Evolutionary conservation across 257 asterid genomes (phyloP).

Genomic region (Solanum chilense): DNA sequence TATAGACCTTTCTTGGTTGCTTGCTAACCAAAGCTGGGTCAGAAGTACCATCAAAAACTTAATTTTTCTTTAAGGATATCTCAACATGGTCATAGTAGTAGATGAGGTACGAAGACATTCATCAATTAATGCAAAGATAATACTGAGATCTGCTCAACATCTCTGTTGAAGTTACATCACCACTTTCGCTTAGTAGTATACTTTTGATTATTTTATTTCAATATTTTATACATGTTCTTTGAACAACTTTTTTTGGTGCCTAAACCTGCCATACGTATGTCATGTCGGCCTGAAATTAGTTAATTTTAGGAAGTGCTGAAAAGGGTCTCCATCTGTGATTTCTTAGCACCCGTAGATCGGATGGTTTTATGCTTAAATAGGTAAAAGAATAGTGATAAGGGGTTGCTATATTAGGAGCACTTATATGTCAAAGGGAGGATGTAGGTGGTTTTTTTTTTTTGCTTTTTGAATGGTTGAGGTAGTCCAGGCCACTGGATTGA

Average conservation of each 20-base stretch:
- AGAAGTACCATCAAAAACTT: not conserved
- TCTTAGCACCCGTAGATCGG: not conserved
- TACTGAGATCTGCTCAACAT: not conserved
- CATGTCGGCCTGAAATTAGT: not conserved
- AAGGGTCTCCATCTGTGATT: not conserved
- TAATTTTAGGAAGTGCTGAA: not conserved
- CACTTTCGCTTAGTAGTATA: not conserved
- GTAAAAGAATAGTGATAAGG: not conserved
- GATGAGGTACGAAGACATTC: not conserved
- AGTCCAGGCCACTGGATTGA: not conserved
- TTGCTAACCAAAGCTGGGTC: not conserved
- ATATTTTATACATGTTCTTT: not conserved
- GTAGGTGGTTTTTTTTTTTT: not conserved
- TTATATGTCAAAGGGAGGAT: not conserved
- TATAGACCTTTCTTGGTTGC: not conserved
- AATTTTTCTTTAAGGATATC: not conserved
- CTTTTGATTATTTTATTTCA: not conserved
- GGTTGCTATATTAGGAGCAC: not conserved
- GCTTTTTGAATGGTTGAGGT: not conserved
- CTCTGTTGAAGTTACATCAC: not conserved
- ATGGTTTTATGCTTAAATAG: not conserved
- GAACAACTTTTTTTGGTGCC: not conserved
- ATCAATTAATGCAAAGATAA: not conserved
- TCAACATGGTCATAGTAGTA: not conserved
- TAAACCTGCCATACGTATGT: not conserved